These are phyloP conservation scores for Penicillium herquei DNA, from an alignment of 495 filamentous ascomycete genomes.

Conservation along the genomic window DNA sequence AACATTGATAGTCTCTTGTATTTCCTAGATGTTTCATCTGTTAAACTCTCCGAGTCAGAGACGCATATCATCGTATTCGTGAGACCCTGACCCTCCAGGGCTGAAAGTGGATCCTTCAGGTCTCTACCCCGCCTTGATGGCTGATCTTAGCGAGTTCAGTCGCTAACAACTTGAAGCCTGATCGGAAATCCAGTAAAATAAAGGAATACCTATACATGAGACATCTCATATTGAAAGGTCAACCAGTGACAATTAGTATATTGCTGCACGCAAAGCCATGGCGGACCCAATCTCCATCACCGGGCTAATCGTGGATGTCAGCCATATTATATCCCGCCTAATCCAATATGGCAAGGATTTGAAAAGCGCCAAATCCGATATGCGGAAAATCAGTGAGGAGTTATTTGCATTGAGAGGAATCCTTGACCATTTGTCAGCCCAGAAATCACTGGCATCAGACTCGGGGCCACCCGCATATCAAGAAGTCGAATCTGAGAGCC, in stretches of 20 bases:
- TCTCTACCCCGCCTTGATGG: conserved; percentile 7
- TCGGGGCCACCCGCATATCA: background rate
- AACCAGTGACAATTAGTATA: background rate
- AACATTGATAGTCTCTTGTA: too few species aligned
- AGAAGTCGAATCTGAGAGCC: background rate
- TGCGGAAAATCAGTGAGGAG: conserved; percentile 22
- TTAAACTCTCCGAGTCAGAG: too few species aligned
- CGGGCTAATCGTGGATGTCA: conserved; percentile 16
- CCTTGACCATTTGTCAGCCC: conserved; percentile 15
- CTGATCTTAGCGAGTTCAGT: too few species aligned
- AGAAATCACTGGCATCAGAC: background rate
- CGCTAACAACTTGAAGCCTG: too few species aligned
- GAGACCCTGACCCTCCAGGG: background rate
- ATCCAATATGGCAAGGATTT: conserved; percentile 22
- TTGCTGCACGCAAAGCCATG: conserved; percentile 1
- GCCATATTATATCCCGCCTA: conserved; percentile 12
- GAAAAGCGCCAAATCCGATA: conserved; percentile 16
- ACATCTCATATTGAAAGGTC: background rate
- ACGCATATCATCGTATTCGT: background rate
- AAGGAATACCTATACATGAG: too few species aligned
- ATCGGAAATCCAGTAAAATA: too few species aligned
- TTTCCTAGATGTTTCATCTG: too few species aligned
- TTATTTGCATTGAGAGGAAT: conserved; percentile 23
- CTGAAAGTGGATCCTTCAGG: background rate
- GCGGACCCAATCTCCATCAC: conserved; percentile 22